These are phyloP conservation scores for Globisporangium alternatum DNA, from an alignment of 352 stramenopile species.

Conservation along the genomic window DNA sequence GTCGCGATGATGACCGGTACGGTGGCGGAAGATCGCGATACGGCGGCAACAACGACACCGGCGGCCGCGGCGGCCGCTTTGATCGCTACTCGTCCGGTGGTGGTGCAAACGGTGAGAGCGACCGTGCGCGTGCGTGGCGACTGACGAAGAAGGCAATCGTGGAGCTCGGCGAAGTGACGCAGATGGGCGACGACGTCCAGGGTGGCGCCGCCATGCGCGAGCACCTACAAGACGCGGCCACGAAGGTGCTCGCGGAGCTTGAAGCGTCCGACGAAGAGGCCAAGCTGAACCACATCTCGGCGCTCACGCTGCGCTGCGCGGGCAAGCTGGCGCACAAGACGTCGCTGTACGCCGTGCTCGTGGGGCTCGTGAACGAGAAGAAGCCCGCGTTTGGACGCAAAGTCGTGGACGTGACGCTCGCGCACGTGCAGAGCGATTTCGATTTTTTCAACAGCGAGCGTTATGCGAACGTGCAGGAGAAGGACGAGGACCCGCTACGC, in stretches of 20 bases:
- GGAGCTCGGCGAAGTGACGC: conserved; percentile 51
- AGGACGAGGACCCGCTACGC: conserved; percentile 34
- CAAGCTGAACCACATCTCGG: conserved; percentile 53
- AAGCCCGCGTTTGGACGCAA: conserved; percentile 51
- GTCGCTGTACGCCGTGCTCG: conserved; percentile 61
- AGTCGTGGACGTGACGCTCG: conserved; percentile 36
- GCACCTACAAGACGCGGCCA: conserved; percentile 38
- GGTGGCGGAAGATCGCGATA: conserved; percentile 24
- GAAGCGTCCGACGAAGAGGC: conserved; percentile 46
- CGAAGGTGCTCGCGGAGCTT: conserved; percentile 48
- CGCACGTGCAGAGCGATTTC: conserved; percentile 51
- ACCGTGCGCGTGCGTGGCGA: conserved; percentile 64
- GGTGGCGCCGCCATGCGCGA: conserved; percentile 33
- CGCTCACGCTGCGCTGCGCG: conserved; percentile 52
- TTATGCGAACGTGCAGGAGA: conserved; percentile 15
- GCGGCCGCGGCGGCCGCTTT: conserved; percentile 22
- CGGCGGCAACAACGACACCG: conserved; percentile 17
- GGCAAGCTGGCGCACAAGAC: conserved; percentile 69
- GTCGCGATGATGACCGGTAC: conserved; percentile 35
- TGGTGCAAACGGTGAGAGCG: conserved; percentile 41
- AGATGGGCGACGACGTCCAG: conserved; percentile 30
- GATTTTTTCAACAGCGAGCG: conserved; percentile 46
- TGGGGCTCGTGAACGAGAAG: conserved; percentile 65
- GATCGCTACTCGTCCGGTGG: conserved; percentile 20
- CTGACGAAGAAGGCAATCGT: conserved; percentile 74